phyloP scores from a whole-genome alignment of 1,284 basidiomycete genomes.

The Tylopilus sp. region DNA sequence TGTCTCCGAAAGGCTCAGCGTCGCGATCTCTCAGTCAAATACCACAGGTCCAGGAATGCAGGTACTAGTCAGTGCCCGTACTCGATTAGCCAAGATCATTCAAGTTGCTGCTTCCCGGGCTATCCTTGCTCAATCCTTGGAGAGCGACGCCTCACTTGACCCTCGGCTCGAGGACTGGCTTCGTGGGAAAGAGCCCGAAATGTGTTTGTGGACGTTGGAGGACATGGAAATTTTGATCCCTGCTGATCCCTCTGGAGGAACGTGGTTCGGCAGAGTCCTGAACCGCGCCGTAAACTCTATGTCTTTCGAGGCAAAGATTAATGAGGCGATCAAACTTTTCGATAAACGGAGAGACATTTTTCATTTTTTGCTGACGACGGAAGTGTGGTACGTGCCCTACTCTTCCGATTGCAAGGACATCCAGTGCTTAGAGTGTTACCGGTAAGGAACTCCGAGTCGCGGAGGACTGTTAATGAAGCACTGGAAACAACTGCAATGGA shows the following conservation, averaged over 20 bases:
- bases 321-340: constrained; percentile 12
- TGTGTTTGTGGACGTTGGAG: background rate
- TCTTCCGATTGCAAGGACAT: background rate
- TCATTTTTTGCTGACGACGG: constrained; percentile 6
- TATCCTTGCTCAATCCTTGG: background rate
- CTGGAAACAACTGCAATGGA: too few relatives aligned
- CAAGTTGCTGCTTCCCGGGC: too few relatives aligned
- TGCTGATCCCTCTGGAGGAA: background rate
- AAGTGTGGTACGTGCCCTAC: constrained; percentile 4
- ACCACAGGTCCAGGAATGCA: background rate
- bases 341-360: background rate
- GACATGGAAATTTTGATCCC: background rate
- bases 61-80: background rate
- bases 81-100: background rate
- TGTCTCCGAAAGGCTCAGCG: background rate
- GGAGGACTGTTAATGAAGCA: too few relatives aligned
- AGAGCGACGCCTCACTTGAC: background rate
- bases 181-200: background rate
- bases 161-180: background rate
- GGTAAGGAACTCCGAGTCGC: background rate
- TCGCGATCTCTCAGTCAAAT: background rate
- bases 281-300: background rate
- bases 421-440: too few relatives aligned
- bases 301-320: constrained; percentile 1
- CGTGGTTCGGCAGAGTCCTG: background rate